Evolutionary conservation across 2,329 filamentous ascomycete species (phyloP).

Genomic region (Ceratocystis huliohia): DNA sequence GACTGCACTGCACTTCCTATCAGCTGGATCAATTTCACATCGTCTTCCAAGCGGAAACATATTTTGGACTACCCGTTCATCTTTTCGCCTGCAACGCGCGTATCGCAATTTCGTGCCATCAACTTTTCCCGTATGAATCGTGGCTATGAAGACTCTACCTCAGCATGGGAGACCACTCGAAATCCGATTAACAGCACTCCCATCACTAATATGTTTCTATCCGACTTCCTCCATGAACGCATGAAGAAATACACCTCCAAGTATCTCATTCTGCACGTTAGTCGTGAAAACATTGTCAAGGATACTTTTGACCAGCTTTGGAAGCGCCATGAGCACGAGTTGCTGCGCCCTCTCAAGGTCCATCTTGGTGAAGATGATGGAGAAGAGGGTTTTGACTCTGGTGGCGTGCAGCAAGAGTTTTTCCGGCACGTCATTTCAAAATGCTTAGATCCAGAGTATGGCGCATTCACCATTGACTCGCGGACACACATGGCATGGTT

Average conservation of each 20-base stretch:
- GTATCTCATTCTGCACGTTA: constrained; percentile 57
- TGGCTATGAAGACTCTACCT: constrained; percentile 57
- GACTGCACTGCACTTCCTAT: constrained; percentile 63
- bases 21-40: constrained; percentile 51
- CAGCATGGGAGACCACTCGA: constrained; percentile 43
- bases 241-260: constrained; percentile 55
- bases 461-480: constrained; percentile 66
- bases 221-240: constrained; percentile 47
- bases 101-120: constrained; percentile 75
- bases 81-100: constrained; percentile 58
- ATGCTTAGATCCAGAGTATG: constrained; percentile 64
- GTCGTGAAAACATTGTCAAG: constrained; percentile 52
- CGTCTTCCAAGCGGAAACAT: constrained; percentile 54
- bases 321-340: constrained; percentile 68
- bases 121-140: constrained; percentile 80
- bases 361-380: constrained; percentile 69
- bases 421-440: constrained; percentile 75
- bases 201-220: constrained; percentile 45
- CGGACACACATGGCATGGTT: constrained; percentile 79
- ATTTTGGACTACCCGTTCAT: constrained; percentile 71
- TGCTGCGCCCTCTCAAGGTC: constrained; percentile 77
- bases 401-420: constrained; percentile 93
- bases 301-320: constrained; percentile 82
- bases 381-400: constrained; percentile 84
- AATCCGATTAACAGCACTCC: constrained; percentile 43